These are phyloP conservation scores for Microthlaspi erraticum DNA, from an alignment of 345 rosid species.

Conservation along the genomic window DNA sequence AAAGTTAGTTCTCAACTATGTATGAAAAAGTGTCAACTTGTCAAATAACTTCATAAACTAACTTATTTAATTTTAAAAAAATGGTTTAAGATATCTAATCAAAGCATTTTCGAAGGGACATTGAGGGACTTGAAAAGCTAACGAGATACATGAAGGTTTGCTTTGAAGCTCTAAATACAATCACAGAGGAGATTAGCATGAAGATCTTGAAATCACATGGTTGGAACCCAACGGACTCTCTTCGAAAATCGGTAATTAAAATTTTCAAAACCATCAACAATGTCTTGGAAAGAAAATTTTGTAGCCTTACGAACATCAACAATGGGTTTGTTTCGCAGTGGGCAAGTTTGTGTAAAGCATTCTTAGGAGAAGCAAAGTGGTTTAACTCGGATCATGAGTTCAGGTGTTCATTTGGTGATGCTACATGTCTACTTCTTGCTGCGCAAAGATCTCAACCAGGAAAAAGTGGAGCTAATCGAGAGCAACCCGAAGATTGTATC, in stretches of 20 bases:
- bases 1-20: too few species aligned
- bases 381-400: slow-evolving; percentile 52
- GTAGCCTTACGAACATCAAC: too few species aligned
- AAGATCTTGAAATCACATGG: slow-evolving; percentile 47
- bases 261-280: too few species aligned
- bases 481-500: slow-evolving; percentile 47
- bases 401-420: slow-evolving; percentile 56
- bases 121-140: slow-evolving; percentile 32
- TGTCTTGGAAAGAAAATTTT: too few species aligned
- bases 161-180: slow-evolving; percentile 51
- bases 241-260: slow-evolving; percentile 50
- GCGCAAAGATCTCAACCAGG: slow-evolving; percentile 44
- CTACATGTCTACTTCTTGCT: slow-evolving; percentile 57
- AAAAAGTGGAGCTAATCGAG: slow-evolving; percentile 47
- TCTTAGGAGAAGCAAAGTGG: slow-evolving; percentile 69
- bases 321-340: slow-evolving; percentile 59
- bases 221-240: slow-evolving; percentile 48
- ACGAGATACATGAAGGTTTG: slow-evolving; percentile 52
- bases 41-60: too few species aligned
- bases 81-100: too few species aligned
- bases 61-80: too few species aligned
- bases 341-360: slow-evolving; percentile 57
- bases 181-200: slow-evolving; percentile 51
- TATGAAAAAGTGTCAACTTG: too few species aligned
- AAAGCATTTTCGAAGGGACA: slow-evolving; percentile 51